Base-by-base conservation (phyloP, 768 basidiomycete genomes). In the Termitomyces sp. region DNA sequence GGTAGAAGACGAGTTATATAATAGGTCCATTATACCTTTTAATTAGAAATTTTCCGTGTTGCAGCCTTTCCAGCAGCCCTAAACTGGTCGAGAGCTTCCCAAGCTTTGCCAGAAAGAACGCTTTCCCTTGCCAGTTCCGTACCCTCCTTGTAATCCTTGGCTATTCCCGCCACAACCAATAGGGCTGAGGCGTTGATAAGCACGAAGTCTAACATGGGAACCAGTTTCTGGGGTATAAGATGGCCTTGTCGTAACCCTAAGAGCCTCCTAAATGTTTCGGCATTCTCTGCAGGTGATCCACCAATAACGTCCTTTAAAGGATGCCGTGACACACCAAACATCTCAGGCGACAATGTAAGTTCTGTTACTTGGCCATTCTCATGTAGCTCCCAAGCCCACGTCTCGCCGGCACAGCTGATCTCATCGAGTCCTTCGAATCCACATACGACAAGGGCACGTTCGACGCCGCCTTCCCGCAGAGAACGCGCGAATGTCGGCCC, bases 341-440 rank as follows among this genome's bases (percentile, higher is more conserved):
- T 78, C 10, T 79, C 76, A 0, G 89, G 93, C 51, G 79, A 82
- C 46, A 98, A 71, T 3, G 77, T 78, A 27, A 72, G 74, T 63
- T 86, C 80, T 0, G 78, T 81, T 64, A 97, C 84, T 34, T 71
- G 63, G 31, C 88, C 91, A 22, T 90, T 75, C 36, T 51, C 12
- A 20, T 78, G 77, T 58, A 96, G 82, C 57, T 88, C 85, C 95
- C 94, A 90, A n/a, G 82, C 88, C 72, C 81, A 81, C 9, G 94
- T 94, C 16, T 88, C 84, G 0, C 96, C 96, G 0, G 92, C 94
- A 64, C 92, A 94, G 68, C 90, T 92, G 67, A 99, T 92, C 77
- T 98, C 96, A 71, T 98, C 96, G 41, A 99, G 78, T 1, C 82
- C 82, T 68, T 98, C 96, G 37, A 81, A 83, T 1, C 96, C 96